Evolutionary conservation across 2,329 filamentous ascomycete genomes (phyloP), one percentile per base, ranked within the genome.

Genomic region (Alternaria atra): DNA sequence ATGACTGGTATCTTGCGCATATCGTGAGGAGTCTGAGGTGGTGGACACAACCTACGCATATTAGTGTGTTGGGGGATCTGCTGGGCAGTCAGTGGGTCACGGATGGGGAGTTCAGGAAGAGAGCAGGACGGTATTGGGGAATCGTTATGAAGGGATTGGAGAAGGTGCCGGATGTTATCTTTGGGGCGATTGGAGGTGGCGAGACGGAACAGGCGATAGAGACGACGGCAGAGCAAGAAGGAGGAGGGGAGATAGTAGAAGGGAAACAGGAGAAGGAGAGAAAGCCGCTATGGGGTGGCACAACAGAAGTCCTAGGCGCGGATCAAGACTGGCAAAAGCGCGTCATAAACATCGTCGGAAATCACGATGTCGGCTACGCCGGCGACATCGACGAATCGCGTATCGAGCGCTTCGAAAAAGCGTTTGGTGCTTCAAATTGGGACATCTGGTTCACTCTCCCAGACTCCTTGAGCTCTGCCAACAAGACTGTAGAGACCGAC

Each of bases 341-440:
- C 56, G 84, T 97, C 65, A 93, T 99, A 76, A 96, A 97, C 69
- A 88, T 98, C 27, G 93, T 89, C 0, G 95, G 95, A 1, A 99
- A 99, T 74, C 95, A 99, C 76, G 95, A 99, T 77, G 90, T 99
- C 73, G 95, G 95, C 34, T 99, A 99, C 76, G 93, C 94, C 0
- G 95, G 95, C 3, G 95, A 99, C 77, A 85, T 98, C 63, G 93
- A 90, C 40, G 81, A 85, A n/a, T 84, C 88, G 63, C 88, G 93
- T 4, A 84, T 97, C 55, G 83, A 87, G 29, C 87, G 95, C 1
- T 99, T 98, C 75, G 93, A 97, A 80, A 84, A 85, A 23, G 86
- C 87, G 1, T 99, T 97, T 81, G 95, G 95, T 58, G 91, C 89
- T 66, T 88, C 91, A 17, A 97, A 98, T 77, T 99, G 97, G 85